A percentile compares a stretch with the other conserved stretches of the same genome.
phyloP scores from a whole-genome alignment of 2,329 filamentous ascomycete genomes.

The Tolypocladium tundrense region DNA sequence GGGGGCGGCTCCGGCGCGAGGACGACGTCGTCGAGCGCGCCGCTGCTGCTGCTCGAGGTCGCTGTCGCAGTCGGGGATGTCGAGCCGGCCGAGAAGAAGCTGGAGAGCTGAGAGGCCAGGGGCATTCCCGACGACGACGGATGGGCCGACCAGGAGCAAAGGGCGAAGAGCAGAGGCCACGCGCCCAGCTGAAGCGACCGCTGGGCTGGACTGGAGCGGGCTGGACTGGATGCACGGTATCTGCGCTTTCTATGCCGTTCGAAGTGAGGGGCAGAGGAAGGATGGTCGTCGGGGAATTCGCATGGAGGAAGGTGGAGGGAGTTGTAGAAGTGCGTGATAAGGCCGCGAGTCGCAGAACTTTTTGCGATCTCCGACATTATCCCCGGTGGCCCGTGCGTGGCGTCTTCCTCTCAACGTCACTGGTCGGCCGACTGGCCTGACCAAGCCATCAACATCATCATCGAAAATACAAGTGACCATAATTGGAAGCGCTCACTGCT shows the following conservation, averaged over 20 bases:
- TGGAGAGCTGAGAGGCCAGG: conserved; percentile 5
- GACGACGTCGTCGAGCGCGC: conserved; percentile 1
- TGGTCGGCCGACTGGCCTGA: not conserved
- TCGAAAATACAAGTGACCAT: not conserved
- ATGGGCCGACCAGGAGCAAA: not conserved
- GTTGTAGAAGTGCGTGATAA: not conserved
- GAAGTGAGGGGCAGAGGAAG: not conserved
- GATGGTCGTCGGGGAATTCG: not conserved
- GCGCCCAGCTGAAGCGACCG: not conserved
- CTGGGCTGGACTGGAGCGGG: not conserved
- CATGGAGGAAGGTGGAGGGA: not conserved
- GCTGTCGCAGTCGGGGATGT: conserved; percentile 5
- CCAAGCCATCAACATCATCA: not conserved
- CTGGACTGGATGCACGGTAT: not conserved
- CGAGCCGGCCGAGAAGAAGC: conserved; percentile 2
- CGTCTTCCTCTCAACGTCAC: not conserved
- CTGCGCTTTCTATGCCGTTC: not conserved
- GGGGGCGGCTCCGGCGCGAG: conserved; percentile 6
- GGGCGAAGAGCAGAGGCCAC: not conserved
- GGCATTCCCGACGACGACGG: conserved; percentile 1
- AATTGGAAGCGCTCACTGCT: too few relatives aligned
- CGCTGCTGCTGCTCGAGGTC: conserved; percentile 3
- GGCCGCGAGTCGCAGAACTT: not conserved
- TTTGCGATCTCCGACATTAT: not conserved
- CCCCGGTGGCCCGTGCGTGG: not conserved